phyloP scores from a whole-genome alignment of 2,329 filamentous ascomycete species.

The Pseudocercospora musae region DNA sequence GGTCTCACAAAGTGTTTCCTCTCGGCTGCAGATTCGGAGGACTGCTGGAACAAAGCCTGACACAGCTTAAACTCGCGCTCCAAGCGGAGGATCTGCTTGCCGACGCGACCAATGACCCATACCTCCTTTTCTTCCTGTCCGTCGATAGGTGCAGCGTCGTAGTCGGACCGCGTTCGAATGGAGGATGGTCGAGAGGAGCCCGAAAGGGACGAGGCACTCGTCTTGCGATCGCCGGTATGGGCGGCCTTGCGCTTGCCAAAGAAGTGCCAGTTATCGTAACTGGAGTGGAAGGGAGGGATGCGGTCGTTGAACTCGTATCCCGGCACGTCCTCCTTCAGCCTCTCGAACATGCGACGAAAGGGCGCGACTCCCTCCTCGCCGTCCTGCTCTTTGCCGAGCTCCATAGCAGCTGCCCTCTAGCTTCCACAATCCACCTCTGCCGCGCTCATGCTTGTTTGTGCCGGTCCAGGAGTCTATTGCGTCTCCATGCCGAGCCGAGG shows the following conservation, averaged over 20 bases:
- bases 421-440: background rate
- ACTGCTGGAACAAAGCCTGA: constrained; percentile 59
- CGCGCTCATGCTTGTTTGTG: constrained; percentile 1
- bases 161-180: constrained; percentile 28
- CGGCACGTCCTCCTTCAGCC: constrained; percentile 34
- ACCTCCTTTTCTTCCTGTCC: constrained; percentile 29
- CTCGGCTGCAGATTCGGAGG: constrained; percentile 42
- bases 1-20: constrained; percentile 75
- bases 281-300: constrained; percentile 46
- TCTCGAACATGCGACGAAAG: constrained; percentile 34
- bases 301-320: constrained; percentile 39
- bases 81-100: constrained; percentile 75
- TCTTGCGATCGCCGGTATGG: constrained; percentile 28
- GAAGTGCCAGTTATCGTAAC: constrained; percentile 81
- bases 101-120: constrained; percentile 75
- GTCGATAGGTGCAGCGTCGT: constrained; percentile 25
- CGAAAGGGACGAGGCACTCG: constrained; percentile 40
- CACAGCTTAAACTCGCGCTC: constrained; percentile 85
- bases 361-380: constrained; percentile 14
- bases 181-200: constrained; percentile 24
- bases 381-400: constrained; percentile 14
- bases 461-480: background rate
- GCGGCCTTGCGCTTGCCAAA: constrained; percentile 39
- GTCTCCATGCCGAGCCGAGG: background rate
- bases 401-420: background rate